Base-by-base conservation (phyloP, 768 basidiomycete genomes). In the Cubamyces sp. region DNA sequence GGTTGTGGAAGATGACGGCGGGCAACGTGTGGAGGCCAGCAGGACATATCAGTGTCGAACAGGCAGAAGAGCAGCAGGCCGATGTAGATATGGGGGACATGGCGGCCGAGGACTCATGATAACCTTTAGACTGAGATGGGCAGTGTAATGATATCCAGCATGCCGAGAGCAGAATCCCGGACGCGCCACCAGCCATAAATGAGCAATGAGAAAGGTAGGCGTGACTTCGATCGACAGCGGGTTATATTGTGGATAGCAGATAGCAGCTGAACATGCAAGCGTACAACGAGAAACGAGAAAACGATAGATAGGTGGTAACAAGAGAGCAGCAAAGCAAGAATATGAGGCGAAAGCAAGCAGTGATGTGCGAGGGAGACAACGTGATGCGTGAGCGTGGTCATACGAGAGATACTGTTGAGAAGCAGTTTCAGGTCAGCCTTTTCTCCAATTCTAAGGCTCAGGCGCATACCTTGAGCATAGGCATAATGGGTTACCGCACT, bases 1-100 rank as follows among this genome's bases (percentile, higher is more conserved):
- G 92, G 6, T 74, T 95, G 39, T 95, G 92, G 92, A 94, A 94
- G 74, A 87, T 88, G 2, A 87, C 91, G 4, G 80, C 88, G 59
- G 92, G 89, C 60, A 93, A 80, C 67, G 91, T 96, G 15, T 93
- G 94, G 92, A 79, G 90, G 65, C 81, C 89, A 5, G 90, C 91
- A 16, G 92, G 92, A 5, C 88, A 87, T 60, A 85, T 94, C 54
- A 88, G 88, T 48, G 88, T 94, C 50, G 91, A 93, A 69, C 90
- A 92, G 62, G 80, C 84, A 9, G 84, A 84, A 59, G 83, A 84
- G 58, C 76, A 74, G 45, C 78, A 77, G 49, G 75, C 71, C 37
- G 81, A 82, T 54, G 74, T 76, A 7, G 75, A 74, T n/a, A 81
- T 81, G 79, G 79, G 80, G 26, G 80, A 80, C 19, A 73, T 71